Percentiles rank a stretch among this genome's conserved stretches.
phyloP scores from a whole-genome alignment of 2,329 filamentous ascomycete genomes.

The Hypoxylon sp. region DNA sequence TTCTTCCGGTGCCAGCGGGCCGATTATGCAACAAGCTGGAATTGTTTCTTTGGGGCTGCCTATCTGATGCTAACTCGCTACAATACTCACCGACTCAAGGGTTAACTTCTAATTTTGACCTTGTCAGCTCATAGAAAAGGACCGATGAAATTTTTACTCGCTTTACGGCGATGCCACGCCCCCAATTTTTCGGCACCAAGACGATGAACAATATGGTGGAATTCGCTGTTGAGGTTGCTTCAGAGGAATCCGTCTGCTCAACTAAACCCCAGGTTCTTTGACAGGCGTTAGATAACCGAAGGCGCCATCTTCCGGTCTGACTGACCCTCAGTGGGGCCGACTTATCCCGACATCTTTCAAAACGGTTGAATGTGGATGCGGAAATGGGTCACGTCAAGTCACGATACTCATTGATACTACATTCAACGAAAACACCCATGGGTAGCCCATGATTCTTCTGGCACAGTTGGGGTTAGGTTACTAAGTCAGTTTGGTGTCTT shows the following conservation, averaged over 20 bases:
- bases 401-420: constrained; percentile 21
- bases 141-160: constrained; percentile 32
- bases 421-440: background rate
- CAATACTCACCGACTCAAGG: constrained; percentile 24
- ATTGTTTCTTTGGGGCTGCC: constrained; percentile 18
- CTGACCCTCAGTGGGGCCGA: constrained; percentile 33
- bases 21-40: constrained; percentile 36
- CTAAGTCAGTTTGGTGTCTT: background rate
- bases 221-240: constrained; percentile 17
- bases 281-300: constrained; percentile 15
- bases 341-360: constrained; percentile 34
- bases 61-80: constrained; percentile 35
- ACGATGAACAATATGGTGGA: constrained; percentile 12
- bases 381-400: constrained; percentile 23
- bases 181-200: background rate
- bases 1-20: constrained; percentile 35
- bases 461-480: background rate
- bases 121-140: constrained; percentile 30
- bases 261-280: constrained; percentile 3
- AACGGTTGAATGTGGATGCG: constrained; percentile 15
- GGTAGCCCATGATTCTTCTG: background rate
- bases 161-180: constrained; percentile 12
- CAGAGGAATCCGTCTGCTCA: background rate
- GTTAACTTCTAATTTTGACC: constrained; percentile 22
- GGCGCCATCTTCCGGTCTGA: constrained; percentile 27